Evolutionary conservation across 116 monocot genomes (phyloP).

Genomic region (Trichopus zeylanicus): DNA sequence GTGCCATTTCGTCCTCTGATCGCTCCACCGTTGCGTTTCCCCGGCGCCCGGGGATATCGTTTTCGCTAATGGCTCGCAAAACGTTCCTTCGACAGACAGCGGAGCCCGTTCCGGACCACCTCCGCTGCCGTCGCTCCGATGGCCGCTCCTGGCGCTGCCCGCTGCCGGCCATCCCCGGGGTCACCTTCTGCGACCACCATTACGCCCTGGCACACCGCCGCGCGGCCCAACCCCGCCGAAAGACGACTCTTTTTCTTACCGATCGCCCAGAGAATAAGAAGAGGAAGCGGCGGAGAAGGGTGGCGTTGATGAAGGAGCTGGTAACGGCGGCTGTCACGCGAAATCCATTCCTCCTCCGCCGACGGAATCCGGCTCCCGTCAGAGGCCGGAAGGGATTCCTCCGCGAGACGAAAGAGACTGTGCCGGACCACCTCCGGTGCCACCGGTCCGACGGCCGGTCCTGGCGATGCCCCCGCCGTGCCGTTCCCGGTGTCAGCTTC

Average conservation of each 20-base stretch:
- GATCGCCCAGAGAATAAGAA: neutral
- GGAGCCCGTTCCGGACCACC: constrained; percentile 28
- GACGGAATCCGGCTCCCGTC: neutral
- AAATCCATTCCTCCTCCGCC: neutral
- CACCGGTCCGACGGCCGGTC: constrained; percentile 45
- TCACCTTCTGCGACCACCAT: constrained; percentile 49
- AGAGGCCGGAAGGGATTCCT: neutral
- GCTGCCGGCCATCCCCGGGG: constrained; percentile 20
- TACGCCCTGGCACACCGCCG: constrained; percentile 16
- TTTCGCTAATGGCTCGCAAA: no score
- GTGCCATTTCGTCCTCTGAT: no score
- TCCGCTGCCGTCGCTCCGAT: constrained; percentile 52
- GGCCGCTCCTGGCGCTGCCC: constrained; percentile 56
- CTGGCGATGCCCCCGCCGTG: constrained; percentile 47
- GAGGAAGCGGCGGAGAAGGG: constrained; percentile 5
- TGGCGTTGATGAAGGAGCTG: constrained; percentile 21
- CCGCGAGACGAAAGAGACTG: neutral
- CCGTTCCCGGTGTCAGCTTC: constrained; percentile 27
- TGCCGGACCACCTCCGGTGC: constrained; percentile 54
- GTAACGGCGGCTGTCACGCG: constrained; percentile 19
- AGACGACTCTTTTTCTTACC: no score
- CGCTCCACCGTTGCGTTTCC: no score
- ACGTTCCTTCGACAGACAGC: neutral
- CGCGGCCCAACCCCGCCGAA: neutral
- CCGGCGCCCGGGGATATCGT: no score